phyloP scores from a whole-genome alignment of 31 red algal genomes.

The Bonnemaisonia californica region DNA sequence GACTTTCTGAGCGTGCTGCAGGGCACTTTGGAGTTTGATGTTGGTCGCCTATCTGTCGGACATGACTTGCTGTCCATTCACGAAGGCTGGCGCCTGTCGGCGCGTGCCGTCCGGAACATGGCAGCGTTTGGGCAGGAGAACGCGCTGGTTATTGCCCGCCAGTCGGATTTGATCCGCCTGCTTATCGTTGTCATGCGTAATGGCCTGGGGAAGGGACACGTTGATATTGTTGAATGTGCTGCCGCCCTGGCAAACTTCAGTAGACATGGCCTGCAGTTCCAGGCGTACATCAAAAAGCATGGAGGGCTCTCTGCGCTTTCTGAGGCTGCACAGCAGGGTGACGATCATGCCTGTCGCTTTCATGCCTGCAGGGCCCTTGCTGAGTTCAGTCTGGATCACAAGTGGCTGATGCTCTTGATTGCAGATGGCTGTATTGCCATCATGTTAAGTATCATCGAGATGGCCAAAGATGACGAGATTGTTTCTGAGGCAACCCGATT shows the following conservation, averaged over 20 bases:
- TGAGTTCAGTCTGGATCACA: constrained; percentile 53
- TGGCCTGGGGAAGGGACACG: neutral
- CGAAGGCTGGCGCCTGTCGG: constrained; percentile 34
- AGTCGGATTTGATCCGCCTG: constrained; percentile 27
- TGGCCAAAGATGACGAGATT: constrained; percentile 43
- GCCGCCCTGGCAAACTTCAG: constrained; percentile 64
- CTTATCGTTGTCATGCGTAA: constrained; percentile 16
- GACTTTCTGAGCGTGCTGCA: constrained; percentile 10
- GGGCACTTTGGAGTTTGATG: constrained; percentile 10
- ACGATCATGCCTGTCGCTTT: constrained; percentile 39
- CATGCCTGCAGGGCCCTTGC: constrained; percentile 57
- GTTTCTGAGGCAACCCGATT: constrained; percentile 50
- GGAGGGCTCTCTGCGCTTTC: constrained; percentile 25
- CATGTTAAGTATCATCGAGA: constrained; percentile 34
- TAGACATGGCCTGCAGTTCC: constrained; percentile 38
- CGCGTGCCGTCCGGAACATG: constrained; percentile 55
- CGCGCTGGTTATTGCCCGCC: constrained; percentile 36
- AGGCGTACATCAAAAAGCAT: constrained; percentile 58
- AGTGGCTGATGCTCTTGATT: constrained; percentile 40
- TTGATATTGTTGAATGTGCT: constrained; percentile 32
- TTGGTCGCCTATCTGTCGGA: neutral
- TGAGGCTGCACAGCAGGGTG: constrained; percentile 32
- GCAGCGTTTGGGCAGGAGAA: constrained; percentile 28
- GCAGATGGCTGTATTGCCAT: constrained; percentile 40
- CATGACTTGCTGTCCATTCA: constrained; percentile 14